Evolutionary conservation across 768 basidiomycete species (phyloP).

Genomic region (Flagelloscypha sp.): DNA sequence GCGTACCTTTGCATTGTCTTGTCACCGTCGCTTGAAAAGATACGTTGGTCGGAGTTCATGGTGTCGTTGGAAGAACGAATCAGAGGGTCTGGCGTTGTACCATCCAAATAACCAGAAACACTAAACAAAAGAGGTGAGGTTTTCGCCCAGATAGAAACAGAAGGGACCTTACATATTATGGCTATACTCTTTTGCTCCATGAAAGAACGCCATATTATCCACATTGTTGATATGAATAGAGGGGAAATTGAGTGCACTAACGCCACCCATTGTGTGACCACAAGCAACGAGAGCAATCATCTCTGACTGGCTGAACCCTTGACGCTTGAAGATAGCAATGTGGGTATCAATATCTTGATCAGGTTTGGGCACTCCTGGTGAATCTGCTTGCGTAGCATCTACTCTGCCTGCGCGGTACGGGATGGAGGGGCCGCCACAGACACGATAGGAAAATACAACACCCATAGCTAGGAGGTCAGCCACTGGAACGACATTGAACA

Average conservation of each 20-base stretch:
- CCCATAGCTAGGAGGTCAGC: conserved; percentile 37
- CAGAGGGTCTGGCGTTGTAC: conserved; percentile 30
- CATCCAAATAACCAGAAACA: conserved; percentile 31
- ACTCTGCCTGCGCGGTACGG: conserved; percentile 34
- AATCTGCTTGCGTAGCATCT: conserved; percentile 30
- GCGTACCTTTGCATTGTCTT: conserved; percentile 30
- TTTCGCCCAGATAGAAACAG: too few species aligned
- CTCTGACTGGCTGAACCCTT: conserved; percentile 35
- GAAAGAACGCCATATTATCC: conserved; percentile 21
- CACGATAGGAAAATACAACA: conserved; percentile 26
- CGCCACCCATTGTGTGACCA: conserved; percentile 44
- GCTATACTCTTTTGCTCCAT: too few species aligned
- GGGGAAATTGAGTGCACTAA: conserved; percentile 38
- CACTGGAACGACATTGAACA: conserved; percentile 18
- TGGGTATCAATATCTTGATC: conserved; percentile 31
- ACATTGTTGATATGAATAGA: too few species aligned
- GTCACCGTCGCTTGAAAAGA: conserved; percentile 33
- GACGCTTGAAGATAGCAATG: conserved; percentile 29
- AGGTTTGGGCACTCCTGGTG: conserved; percentile 34
- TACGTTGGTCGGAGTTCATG: conserved; percentile 28
- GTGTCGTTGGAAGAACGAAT: conserved; percentile 26
- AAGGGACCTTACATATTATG: too few species aligned
- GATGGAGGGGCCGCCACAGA: conserved; percentile 40
- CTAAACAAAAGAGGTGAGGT: conserved; percentile 14
- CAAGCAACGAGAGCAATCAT: conserved; percentile 46